Evolutionary conservation across 2,329 filamentous ascomycete genomes (phyloP), one percentile per base, ranked within the genome.

Genomic region (Fusarium compactum): DNA sequence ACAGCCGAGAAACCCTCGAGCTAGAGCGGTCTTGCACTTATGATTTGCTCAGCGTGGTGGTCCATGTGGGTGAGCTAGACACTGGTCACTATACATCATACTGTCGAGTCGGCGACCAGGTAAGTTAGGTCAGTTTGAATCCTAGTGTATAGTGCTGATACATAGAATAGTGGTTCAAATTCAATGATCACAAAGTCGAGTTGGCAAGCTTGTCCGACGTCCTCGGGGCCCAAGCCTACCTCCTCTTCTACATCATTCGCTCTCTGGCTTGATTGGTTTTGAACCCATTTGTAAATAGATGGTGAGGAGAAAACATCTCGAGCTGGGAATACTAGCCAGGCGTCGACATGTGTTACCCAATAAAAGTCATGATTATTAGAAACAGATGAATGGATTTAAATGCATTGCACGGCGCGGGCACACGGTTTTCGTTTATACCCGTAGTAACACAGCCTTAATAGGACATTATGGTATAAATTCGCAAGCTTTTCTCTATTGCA

Each of bases 41-140:
- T 78, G 94, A 97, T 72, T 87, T 98, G 2, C 87, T 95, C 20
- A 94, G 92, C 67, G 95, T 97, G 5, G 92, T 98, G 24, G 95
- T 97, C 41, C 95, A 98, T 77, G 93, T 97, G 65, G 95, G 95
- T 54, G 94, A 95, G 79, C 92, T 98, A 61, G 94, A 98, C 75
- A 94, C 93, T 2, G 95, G 95, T 18, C 94, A 98, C 78, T 98
- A 97, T 76, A 90, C 95, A 60, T 93, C 91, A n/a, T 98, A 97
- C 79, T 94, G 92, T 64, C 85, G 93, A 48, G 91, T 95, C 63
- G 92, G 91, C 7, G 91, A 93, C 58, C 89, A 92, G 84, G 81
- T 82, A 73, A 65, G 74, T 50, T 24, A n/a, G 16, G 29, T 11
- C 15, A 14, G 16, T 44, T 22, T n/a, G 25, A 6, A 20, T 8